Base-by-base conservation (phyloP, 2,329 filamentous ascomycete species). In the Blastomyces percursus region DNA sequence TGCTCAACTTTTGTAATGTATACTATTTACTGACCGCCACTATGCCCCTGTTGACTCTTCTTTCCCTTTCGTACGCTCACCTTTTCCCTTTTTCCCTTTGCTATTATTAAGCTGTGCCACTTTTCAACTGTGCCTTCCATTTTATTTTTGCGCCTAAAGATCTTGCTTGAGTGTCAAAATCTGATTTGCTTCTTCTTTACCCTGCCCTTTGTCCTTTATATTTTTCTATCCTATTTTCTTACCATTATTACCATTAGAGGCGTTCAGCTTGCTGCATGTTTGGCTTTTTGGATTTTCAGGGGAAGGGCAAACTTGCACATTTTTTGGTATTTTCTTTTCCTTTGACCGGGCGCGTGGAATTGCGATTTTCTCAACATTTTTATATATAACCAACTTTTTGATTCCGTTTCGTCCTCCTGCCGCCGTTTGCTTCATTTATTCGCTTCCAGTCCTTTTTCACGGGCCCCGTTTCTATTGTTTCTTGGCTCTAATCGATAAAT, bases 161-260 rank as follows among this genome's bases (percentile, higher is more conserved):
- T 81, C 71, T 38, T 78, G 78, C 78, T 80, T 76, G 76, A 78
- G 77, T 75, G 73, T 80, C 80, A 76, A 66, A 60, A 66, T 65
- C 65, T 69, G 68, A 62, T 69, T 71, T 69, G 63, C 67, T 65
- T 66, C 55, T 61, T 63, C 61, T 62, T 66, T 1, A 4, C 11
- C 24, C 63, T 67, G 65, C 48, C 69, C 65, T 69, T 67, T 71
- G 73, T 72, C 65, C 64, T 67, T 67, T 67, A 38, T 4, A 14
- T 21, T 14, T 38, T 32, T 58, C 56, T 64, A 54, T 59, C 59
- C 61, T 64, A 54, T 58, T 60, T 63, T 63, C 24, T 38, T 27
- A 30, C 35, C 21, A 48, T 21, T 42, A 30, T 48, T 46, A 48
- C 35, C 42, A 59, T 50, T 59, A 59, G 57, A 59, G 57, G 57